Percentiles rank a stretch among this genome's conserved stretches.
Conservation (phyloP, 352 stramenopile genomes). For the Pythium sp. region DNA sequence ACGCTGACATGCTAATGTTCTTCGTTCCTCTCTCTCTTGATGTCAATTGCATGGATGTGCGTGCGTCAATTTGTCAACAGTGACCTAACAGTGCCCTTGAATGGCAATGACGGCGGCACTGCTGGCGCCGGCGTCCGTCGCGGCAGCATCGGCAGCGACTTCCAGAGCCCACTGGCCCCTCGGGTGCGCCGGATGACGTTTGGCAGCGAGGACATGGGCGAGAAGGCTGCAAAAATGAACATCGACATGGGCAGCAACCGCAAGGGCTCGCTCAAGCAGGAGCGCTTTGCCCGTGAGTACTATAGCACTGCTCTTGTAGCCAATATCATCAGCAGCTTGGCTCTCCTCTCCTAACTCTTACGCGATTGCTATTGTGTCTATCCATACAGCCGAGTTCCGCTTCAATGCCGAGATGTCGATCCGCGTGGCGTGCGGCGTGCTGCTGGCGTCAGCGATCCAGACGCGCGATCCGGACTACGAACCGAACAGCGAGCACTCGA, state of each 20-base stretch:
- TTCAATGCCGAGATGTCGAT: constrained; percentile 71
- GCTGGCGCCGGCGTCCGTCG: constrained; percentile 7
- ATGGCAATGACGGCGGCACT: constrained; percentile 16
- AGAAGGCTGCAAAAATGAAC: constrained; percentile 65
- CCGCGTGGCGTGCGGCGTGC: constrained; percentile 60
- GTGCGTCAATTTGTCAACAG: constrained; percentile 8
- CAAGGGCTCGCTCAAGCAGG: constrained; percentile 44
- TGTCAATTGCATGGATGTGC: neutral
- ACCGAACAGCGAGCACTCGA: constrained; percentile 34
- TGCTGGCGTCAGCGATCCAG: constrained; percentile 70
- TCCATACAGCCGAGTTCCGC: constrained; percentile 47
- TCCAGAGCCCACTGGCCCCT: constrained; percentile 28
- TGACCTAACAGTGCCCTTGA: constrained; percentile 31
- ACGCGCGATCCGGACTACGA: constrained; percentile 52
- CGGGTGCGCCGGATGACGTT: constrained; percentile 46
- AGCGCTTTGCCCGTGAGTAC: constrained; percentile 53
- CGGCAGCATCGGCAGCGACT: constrained; percentile 6
- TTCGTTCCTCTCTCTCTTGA: neutral
- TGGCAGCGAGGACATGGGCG: constrained; percentile 55
- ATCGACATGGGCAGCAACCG: constrained; percentile 59
- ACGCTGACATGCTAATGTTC: neutral
- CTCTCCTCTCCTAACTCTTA: neutral
- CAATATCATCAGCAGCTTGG: too few relatives aligned
- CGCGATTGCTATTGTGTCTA: neutral
- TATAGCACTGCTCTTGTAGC: neutral